Evolutionary conservation across 2,329 filamentous ascomycete species (phyloP).

Genomic region (Penicillium sp.): DNA sequence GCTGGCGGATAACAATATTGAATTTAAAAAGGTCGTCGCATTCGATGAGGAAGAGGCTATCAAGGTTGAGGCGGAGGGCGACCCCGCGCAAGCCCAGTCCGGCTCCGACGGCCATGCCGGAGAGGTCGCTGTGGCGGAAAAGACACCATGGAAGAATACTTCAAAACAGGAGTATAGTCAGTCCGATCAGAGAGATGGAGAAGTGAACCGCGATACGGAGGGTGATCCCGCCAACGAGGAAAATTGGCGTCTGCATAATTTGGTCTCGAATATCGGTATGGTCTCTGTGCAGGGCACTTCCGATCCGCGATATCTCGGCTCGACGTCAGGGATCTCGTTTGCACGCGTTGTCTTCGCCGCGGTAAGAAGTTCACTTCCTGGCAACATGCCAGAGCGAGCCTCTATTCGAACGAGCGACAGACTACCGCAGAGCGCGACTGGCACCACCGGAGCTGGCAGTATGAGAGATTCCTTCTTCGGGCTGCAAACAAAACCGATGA

Average conservation of each 20-base stretch:
- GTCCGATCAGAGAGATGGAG: slow-evolving; percentile 18
- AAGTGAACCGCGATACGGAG: slow-evolving; percentile 24
- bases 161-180: slow-evolving; percentile 28
- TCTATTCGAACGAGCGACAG: slow-evolving; percentile 61
- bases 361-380: slow-evolving; percentile 72
- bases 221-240: slow-evolving; percentile 55
- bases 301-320: slow-evolving; percentile 78
- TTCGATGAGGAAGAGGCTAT: slow-evolving; percentile 58
- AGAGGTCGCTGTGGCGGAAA: slow-evolving; percentile 16
- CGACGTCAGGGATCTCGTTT: slow-evolving; percentile 89
- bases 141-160: slow-evolving; percentile 14
- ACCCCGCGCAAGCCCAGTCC: slow-evolving; percentile 21
- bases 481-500: slow-evolving; percentile 85
- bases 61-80: slow-evolving; percentile 31
- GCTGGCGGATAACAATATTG: slow-evolving; percentile 67
- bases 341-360: slow-evolving; percentile 91
- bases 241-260: slow-evolving; percentile 62
- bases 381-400: slow-evolving; percentile 62
- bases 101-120: slow-evolving; percentile 16
- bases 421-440: slow-evolving; percentile 50
- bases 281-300: slow-evolving; percentile 75
- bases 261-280: slow-evolving; percentile 71
- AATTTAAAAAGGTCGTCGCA: slow-evolving; percentile 69
- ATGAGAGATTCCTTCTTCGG: slow-evolving; percentile 98
- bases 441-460: slow-evolving; percentile 60